Percentiles rank a stretch among this genome's conserved stretches.
Conservation (phyloP, 371 early-diverging fungal genomes). For the Funneliformis caledonium region DNA sequence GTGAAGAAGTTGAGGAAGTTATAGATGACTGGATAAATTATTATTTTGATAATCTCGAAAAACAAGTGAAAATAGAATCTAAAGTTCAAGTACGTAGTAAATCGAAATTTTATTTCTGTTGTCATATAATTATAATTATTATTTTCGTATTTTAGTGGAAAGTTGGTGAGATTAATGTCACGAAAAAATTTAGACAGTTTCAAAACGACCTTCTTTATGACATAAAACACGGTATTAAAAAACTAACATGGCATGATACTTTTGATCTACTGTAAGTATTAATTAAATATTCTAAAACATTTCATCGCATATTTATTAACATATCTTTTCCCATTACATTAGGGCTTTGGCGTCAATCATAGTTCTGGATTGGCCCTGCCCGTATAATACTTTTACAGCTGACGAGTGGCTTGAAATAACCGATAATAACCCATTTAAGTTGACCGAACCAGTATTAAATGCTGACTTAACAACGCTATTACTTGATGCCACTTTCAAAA, state of each 20-base stretch:
- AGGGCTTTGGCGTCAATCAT: constrained; percentile 42
- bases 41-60: constrained; percentile 6
- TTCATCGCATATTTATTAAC: neutral
- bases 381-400: constrained; percentile 29
- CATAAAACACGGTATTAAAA: constrained; percentile 26
- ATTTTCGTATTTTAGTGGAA: constrained; percentile 30
- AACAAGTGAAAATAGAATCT: constrained; percentile 1
- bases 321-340: constrained; percentile 1
- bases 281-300: neutral
- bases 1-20: neutral
- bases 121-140: neutral
- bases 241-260: constrained; percentile 3
- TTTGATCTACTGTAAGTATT: constrained; percentile 23
- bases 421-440: constrained; percentile 36
- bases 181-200: constrained; percentile 24
- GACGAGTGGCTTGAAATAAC: constrained; percentile 40
- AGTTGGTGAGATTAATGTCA: constrained; percentile 31
- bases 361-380: constrained; percentile 37
- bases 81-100: neutral
- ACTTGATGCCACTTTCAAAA: constrained; percentile 28
- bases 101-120: constrained; percentile 17
- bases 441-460: constrained; percentile 24
- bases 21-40: constrained; percentile 14
- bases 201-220: constrained; percentile 21
- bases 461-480: constrained; percentile 28